A percentile compares a stretch with the other conserved stretches of the same genome.
Conservation (phyloP, 2,329 filamentous ascomycete genomes). For the Whalleya microplaca region DNA sequence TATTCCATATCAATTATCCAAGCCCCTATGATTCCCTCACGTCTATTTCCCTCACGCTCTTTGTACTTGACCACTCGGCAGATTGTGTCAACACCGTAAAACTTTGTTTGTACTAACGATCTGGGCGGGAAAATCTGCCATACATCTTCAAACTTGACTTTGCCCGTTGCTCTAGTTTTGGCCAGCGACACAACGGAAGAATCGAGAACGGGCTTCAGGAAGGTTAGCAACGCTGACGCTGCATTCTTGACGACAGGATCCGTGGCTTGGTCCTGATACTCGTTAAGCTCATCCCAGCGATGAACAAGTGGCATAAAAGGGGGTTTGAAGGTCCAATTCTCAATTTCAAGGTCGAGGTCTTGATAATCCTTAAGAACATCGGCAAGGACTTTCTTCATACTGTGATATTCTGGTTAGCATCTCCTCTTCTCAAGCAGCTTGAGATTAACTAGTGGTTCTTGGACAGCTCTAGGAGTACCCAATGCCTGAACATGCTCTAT, state of each 20-base stretch:
- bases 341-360: constrained; percentile 38
- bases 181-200: constrained; percentile 31
- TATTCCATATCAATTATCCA: constrained; percentile 40
- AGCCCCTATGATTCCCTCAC: too few relatives aligned
- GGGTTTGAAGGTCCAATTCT: constrained; percentile 38
- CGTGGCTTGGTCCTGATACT: constrained; percentile 6
- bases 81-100: constrained; percentile 41
- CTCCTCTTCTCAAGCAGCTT: too few relatives aligned
- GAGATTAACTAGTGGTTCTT: constrained; percentile 29
- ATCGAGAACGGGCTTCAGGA: constrained; percentile 38
- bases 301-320: constrained; percentile 42
- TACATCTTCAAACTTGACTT: constrained; percentile 35
- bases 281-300: constrained; percentile 38
- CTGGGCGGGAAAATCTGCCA: constrained; percentile 43
- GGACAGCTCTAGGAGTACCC: neutral
- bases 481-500: too few relatives aligned
- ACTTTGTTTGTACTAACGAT: constrained; percentile 36
- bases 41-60: neutral
- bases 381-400: constrained; percentile 25
- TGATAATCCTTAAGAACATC: constrained; percentile 39
- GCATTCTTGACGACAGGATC: constrained; percentile 14
- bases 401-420: too few relatives aligned
- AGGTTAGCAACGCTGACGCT: constrained; percentile 30
- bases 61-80: constrained; percentile 40
- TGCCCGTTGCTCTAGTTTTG: constrained; percentile 35